Evolutionary conservation across 2,329 filamentous ascomycete species (phyloP).

Genomic region (Achaetomium macrosporum): DNA sequence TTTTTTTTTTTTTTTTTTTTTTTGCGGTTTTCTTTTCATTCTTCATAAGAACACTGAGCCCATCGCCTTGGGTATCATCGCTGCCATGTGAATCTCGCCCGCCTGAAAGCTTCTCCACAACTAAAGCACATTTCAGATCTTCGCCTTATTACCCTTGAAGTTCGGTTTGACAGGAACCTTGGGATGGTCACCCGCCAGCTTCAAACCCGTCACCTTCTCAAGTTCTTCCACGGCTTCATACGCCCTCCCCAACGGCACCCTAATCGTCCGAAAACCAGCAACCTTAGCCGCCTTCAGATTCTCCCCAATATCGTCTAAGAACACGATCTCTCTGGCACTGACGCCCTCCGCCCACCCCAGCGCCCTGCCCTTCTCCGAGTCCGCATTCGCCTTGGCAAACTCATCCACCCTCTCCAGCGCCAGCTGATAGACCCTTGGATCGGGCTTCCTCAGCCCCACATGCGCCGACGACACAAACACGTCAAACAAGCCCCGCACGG

Average conservation of each 20-base stretch:
- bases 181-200: slow-evolving; percentile 51
- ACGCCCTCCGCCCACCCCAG: slow-evolving; percentile 47
- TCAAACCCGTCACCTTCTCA: slow-evolving; percentile 66
- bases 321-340: slow-evolving; percentile 64
- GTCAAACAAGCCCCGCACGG: slow-evolving; percentile 67
- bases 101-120: background rate
- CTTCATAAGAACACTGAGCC: background rate
- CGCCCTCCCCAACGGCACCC: slow-evolving; percentile 71
- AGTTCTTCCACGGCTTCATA: slow-evolving; percentile 77
- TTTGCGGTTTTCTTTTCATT: background rate
- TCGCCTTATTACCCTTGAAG: slow-evolving; percentile 17
- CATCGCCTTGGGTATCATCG: background rate
- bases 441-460: slow-evolving; percentile 81
- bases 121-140: slow-evolving; percentile 13
- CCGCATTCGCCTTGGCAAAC: slow-evolving; percentile 49
- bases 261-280: slow-evolving; percentile 75
- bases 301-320: slow-evolving; percentile 90
- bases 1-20: too few species aligned
- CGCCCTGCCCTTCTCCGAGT: slow-evolving; percentile 33
- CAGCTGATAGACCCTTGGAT: slow-evolving; percentile 71
- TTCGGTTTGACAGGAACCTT: slow-evolving; percentile 40
- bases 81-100: background rate
- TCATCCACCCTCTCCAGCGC: slow-evolving; percentile 62
- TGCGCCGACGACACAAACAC: slow-evolving; percentile 84
- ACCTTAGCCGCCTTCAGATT: slow-evolving; percentile 77